Percentiles rank a stretch among this genome's conserved stretches.
Evolutionary conservation across 2,329 filamentous ascomycete genomes (phyloP).

Genomic region (Dothistroma septosporum): DNA sequence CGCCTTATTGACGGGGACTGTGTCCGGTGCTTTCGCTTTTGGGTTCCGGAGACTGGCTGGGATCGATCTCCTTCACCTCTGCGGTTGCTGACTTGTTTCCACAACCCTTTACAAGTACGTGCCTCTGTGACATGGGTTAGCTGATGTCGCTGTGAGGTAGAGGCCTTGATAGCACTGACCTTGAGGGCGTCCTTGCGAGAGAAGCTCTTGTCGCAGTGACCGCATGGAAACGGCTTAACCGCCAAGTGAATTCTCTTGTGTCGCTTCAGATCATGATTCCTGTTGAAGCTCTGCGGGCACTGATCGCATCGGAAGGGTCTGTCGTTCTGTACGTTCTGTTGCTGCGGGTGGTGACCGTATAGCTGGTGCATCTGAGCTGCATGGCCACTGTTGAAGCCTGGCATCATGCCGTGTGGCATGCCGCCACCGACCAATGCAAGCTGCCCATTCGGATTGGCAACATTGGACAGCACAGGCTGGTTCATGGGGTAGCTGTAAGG

Average conservation of each 20-base stretch:
- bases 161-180: slow-evolving; percentile 53
- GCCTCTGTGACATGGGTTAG: slow-evolving; percentile 49
- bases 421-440: slow-evolving; percentile 64
- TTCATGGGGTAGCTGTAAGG: slow-evolving; percentile 57
- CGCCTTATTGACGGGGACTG: slow-evolving; percentile 30
- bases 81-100: slow-evolving; percentile 47
- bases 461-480: slow-evolving; percentile 71
- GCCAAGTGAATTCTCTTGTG: slow-evolving; percentile 93
- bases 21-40: slow-evolving; percentile 33
- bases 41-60: slow-evolving; percentile 33
- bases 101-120: slow-evolving; percentile 65
- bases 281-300: slow-evolving; percentile 89
- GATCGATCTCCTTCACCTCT: slow-evolving; percentile 36
- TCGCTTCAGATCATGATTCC: slow-evolving; percentile 92
- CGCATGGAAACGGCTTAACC: slow-evolving; percentile 92
- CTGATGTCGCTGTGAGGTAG: slow-evolving; percentile 32
- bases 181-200: slow-evolving; percentile 95
- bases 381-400: slow-evolving; percentile 57
- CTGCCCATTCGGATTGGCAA: slow-evolving; percentile 67
- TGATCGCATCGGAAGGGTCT: slow-evolving; percentile 92
- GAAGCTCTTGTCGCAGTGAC: slow-evolving; percentile 91
- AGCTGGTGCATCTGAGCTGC: slow-evolving; percentile 65
- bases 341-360: slow-evolving; percentile 49
- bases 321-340: slow-evolving; percentile 60
- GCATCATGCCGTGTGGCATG: slow-evolving; percentile 54